Evolutionary conservation across 192 early-diverging fungal species (phyloP), one percentile per base, ranked within the genome.

Genomic region (Backusella australiensis): DNA sequence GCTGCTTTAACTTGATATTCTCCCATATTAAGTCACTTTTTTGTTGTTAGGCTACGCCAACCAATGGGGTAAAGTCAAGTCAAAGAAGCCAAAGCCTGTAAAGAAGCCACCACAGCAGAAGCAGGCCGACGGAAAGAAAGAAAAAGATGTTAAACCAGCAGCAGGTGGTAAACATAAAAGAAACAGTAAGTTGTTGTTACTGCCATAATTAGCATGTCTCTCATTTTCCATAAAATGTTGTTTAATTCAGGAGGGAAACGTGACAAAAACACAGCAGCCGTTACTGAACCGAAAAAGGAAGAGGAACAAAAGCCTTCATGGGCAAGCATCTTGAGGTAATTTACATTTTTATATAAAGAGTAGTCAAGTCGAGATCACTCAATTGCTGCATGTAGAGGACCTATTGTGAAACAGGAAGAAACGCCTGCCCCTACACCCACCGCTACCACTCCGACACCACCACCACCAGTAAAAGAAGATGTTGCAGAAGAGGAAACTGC

Each of bases 11-110:
- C 38, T 39, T 39, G 38, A 39, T 39, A 39, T 39, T 39, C 32
- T 32, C 32, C 32, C 32, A 32, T 39, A 39, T 11, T 39, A 39
- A 46, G 29, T 12, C 36, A 4, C 21, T 4, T 36, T 3, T 32
- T 32, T 66, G n/a, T 44, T 35, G 15, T 2, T 74, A 81, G 81
- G 81, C 26, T 74, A 77, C 41, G 81, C 77, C n/a, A 79, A 74
- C 75, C 77, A 78, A 49, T 78, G 81, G 81, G 78, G 63, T 39
- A 70, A 79, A 38, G 81, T 82, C 11, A 79, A 82, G 71, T 42
- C 72, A 29, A 79, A 82, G 41, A 79, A 82, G 56, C 17, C 74
- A 6, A 79, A 78, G 39, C 56, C 75, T n/a, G 71, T 74, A n/a
- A 69, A 53, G 21, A 29, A 32, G 46, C 79, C 52, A 29, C 35